Evolutionary conservation across 208 protist genomes (phyloP).

Genomic region (Acanthamoeba royreba): DNA sequence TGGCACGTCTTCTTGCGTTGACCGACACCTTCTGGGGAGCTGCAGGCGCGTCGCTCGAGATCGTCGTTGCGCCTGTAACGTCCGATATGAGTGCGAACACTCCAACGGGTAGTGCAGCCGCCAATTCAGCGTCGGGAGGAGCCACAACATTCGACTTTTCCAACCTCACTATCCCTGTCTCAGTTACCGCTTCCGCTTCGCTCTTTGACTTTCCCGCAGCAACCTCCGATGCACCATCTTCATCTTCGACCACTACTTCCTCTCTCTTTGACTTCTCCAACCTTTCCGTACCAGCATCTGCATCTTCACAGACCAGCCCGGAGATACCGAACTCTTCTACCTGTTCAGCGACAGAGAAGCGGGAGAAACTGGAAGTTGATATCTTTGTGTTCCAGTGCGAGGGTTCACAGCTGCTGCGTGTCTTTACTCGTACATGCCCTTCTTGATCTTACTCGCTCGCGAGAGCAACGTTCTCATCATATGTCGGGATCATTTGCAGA

Average conservation of each 20-base stretch:
- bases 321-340: neutral
- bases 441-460: too few species aligned
- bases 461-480: too few species aligned
- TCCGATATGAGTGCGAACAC: neutral
- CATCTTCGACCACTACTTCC: neutral
- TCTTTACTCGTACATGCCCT: neutral
- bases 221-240: neutral
- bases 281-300: neutral
- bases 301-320: neutral
- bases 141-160: neutral
- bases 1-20: neutral
- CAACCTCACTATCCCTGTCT: neutral
- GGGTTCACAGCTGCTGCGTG: neutral
- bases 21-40: neutral
- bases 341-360: neutral
- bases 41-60: neutral
- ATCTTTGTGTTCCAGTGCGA: neutral
- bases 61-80: neutral
- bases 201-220: neutral
- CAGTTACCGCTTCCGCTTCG: neutral
- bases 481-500: too few species aligned
- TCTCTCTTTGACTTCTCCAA: neutral
- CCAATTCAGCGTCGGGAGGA: neutral
- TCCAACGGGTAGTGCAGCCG: neutral
- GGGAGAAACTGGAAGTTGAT: neutral